Evolutionary conservation across 129 eudicot species (phyloP).

Genomic region (Pseudognaphalium luteoalbum): DNA sequence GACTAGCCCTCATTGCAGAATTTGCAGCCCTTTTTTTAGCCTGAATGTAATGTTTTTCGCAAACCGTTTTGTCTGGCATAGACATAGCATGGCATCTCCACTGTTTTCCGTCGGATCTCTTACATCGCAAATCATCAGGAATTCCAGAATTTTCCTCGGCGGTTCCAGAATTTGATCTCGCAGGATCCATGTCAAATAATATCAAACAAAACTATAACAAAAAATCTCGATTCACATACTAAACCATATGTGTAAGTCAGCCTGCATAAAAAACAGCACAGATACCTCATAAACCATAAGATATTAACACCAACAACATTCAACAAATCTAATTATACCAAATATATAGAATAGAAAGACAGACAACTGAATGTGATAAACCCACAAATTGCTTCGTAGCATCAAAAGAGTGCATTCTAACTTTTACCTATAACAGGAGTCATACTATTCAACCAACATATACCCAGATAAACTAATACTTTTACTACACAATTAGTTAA

Average conservation of each 20-base stretch:
- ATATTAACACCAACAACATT: not conserved
- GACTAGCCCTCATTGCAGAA: slow-evolving; percentile 87
- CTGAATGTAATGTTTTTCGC: slow-evolving; percentile 94
- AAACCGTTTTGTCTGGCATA: slow-evolving; percentile 98
- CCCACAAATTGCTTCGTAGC: not conserved
- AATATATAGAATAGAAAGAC: not conserved
- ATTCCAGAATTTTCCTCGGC: slow-evolving; percentile 81
- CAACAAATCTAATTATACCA: not conserved
- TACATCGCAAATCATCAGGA: slow-evolving; percentile 95
- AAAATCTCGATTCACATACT: slow-evolving; percentile 13
- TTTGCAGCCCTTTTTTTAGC: slow-evolving; percentile 99
- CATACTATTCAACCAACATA: too few relatives aligned
- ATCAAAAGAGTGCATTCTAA: not conserved
- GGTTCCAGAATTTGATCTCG: slow-evolving; percentile 50
- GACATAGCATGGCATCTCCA: slow-evolving; percentile 99
- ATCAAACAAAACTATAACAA: slow-evolving; percentile 14
- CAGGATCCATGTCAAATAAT: slow-evolving; percentile 61
- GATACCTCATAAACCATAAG: not conserved
- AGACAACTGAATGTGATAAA: not conserved
- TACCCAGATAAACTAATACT: too few relatives aligned
- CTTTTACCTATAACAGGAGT: not conserved
- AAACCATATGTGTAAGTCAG: slow-evolving; percentile 21
- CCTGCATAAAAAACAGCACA: slow-evolving; percentile 33
- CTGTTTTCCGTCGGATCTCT: slow-evolving; percentile 97
- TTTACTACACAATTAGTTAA: too few relatives aligned